Evolutionary conservation across 805 yeast species (phyloP).

Genomic region (Starmerella lactis-condensi): DNA sequence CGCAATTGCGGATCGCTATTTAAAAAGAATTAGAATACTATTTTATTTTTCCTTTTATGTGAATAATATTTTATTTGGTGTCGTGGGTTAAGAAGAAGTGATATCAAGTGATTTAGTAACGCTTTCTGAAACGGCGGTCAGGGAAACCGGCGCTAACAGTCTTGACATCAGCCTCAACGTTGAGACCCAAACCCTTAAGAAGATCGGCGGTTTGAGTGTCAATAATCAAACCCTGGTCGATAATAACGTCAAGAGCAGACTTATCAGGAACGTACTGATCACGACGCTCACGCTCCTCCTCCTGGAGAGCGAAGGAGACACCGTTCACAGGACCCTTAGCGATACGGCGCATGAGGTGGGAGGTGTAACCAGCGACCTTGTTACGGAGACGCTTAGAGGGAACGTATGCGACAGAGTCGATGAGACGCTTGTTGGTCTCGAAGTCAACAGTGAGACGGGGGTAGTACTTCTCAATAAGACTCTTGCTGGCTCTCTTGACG

Average conservation of each 20-base stretch:
- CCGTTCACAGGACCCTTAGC: constrained; percentile 99
- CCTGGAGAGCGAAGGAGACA: constrained; percentile 99
- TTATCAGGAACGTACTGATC: constrained; percentile 99
- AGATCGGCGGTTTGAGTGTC: constrained; percentile 92
- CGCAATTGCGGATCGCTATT: too few relatives aligned
- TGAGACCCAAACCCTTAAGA: constrained; percentile 72
- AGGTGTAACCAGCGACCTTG: constrained; percentile 99
- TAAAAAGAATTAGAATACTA: neutral
- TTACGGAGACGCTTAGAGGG: constrained; percentile 99
- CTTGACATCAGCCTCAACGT: constrained; percentile 38
- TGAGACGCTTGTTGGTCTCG: constrained; percentile 99
- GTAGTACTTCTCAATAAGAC: constrained; percentile 97
- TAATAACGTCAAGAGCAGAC: constrained; percentile 95
- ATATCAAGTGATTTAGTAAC: constrained; percentile 14
- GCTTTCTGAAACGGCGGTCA: constrained; percentile 21
- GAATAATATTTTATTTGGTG: constrained; percentile 1
- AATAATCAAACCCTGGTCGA: constrained; percentile 90
- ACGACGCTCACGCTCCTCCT: constrained; percentile 99
- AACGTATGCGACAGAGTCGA: constrained; percentile 95
- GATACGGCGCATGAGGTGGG: constrained; percentile 99
- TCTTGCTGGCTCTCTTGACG: constrained; percentile 99
- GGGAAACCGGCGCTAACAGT: constrained; percentile 18
- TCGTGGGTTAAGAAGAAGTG: neutral
- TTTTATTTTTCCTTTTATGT: neutral
- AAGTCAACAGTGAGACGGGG: constrained; percentile 99